phyloP scores from a whole-genome alignment of 345 rosid species.

The Balakata baccata region DNA sequence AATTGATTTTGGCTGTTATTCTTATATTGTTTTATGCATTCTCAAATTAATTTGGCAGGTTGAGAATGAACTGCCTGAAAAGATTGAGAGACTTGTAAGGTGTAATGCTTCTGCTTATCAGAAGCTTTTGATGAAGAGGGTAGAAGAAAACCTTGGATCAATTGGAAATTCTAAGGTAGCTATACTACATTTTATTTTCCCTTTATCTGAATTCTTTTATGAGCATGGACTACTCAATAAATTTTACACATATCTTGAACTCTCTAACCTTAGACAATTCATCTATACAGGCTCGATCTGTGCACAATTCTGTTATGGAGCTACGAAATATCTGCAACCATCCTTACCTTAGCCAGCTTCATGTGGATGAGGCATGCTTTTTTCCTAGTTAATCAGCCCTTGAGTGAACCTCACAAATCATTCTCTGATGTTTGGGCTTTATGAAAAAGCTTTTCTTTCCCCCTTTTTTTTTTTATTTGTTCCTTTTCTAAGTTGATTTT shows the following conservation, averaged over 20 bases:
- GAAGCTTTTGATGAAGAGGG: conserved; percentile 88
- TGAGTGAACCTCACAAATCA: conserved; percentile 6
- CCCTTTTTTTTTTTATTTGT: background rate
- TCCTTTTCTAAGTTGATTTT: background rate
- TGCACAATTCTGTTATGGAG: conserved; percentile 96
- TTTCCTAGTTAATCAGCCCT: conserved; percentile 11
- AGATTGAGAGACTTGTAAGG: conserved; percentile 44
- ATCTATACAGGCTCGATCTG: conserved; percentile 60
- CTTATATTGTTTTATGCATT: conserved; percentile 14
- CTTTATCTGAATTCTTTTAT: conserved; percentile 10
- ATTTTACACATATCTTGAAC: background rate
- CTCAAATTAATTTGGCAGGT: conserved; percentile 47
- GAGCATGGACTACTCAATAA: background rate
- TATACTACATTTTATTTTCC: background rate
- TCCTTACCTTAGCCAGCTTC: conserved; percentile 95
- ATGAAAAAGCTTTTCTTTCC: background rate
- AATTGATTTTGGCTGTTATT: conserved; percentile 1
- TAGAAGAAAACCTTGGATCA: conserved; percentile 86
- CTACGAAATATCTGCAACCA: conserved; percentile 94
- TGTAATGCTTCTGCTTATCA: conserved; percentile 96
- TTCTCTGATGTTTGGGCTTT: background rate
- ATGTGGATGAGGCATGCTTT: conserved; percentile 69
- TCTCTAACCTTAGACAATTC: conserved; percentile 5
- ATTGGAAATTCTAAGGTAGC: conserved; percentile 77
- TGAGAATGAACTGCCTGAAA: conserved; percentile 51